Evolutionary conservation across 2,329 filamentous ascomycete genomes (phyloP).

Genomic region (Bipolaris zeicola): DNA sequence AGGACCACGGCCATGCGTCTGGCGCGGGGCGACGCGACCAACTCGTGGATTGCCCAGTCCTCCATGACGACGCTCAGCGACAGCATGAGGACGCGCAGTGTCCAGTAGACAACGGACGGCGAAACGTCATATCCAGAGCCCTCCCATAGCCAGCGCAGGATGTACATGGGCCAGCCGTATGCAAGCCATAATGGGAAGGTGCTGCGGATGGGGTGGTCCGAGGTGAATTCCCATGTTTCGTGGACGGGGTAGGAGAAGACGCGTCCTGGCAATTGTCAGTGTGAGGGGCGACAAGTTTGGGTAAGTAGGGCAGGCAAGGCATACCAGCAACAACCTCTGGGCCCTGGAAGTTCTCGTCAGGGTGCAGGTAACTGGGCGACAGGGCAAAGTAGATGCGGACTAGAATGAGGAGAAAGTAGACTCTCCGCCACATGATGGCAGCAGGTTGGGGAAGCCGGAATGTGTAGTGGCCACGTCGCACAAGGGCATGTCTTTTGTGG

Average conservation of each 20-base stretch:
- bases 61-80: slow-evolving; percentile 92
- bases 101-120: slow-evolving; percentile 88
- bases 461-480: slow-evolving; percentile 21
- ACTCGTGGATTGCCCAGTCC: slow-evolving; percentile 95
- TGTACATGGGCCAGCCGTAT: slow-evolving; percentile 91
- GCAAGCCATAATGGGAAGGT: slow-evolving; percentile 95
- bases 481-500: slow-evolving; percentile 42
- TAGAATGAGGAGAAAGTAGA: slow-evolving; percentile 82
- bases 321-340: slow-evolving; percentile 94
- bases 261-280: slow-evolving; percentile 65
- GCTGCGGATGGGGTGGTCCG: slow-evolving; percentile 85
- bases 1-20: slow-evolving; percentile 78
- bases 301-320: slow-evolving; percentile 8
- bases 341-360: slow-evolving; percentile 98
- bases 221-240: slow-evolving; percentile 95
- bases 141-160: slow-evolving; percentile 90
- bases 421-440: slow-evolving; percentile 82
- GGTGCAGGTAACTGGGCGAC: slow-evolving; percentile 94
- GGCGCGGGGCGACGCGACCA: slow-evolving; percentile 74
- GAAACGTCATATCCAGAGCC: slow-evolving; percentile 82
- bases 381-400: slow-evolving; percentile 93
- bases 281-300: background rate
- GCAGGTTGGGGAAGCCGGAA: slow-evolving; percentile 24
- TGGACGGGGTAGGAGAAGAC: slow-evolving; percentile 91
- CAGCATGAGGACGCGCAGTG: slow-evolving; percentile 89